Percentiles rank a stretch among this genome's conserved stretches.
These are phyloP conservation scores for Erodium moschatum DNA, from an alignment of 441 rosid species.

Conservation along the genomic window DNA sequence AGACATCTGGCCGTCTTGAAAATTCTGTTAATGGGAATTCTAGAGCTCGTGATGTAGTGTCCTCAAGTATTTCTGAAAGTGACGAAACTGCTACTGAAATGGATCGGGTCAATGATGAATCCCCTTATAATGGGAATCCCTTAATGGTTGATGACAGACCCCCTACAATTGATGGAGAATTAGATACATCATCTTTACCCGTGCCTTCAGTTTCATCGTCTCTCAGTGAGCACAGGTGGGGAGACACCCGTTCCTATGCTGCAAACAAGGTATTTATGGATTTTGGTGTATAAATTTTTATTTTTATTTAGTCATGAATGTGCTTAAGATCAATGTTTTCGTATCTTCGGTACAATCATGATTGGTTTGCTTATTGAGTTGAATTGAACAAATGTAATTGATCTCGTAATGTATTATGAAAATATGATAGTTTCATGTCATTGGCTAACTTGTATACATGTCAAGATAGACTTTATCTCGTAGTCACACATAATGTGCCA, in stretches of 20 bases:
- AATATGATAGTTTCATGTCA: background rate
- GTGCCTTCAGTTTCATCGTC: slow-evolving; percentile 41
- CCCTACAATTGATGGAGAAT: slow-evolving; percentile 38
- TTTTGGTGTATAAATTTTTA: background rate
- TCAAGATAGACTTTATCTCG: background rate
- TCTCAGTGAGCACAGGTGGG: slow-evolving; percentile 59
- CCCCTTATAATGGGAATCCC: slow-evolving; percentile 53
- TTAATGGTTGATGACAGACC: slow-evolving; percentile 41
- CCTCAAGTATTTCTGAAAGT: slow-evolving; percentile 34
- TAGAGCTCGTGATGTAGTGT: slow-evolving; percentile 20
- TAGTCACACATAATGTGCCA: background rate
- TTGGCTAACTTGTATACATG: background rate
- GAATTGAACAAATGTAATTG: background rate
- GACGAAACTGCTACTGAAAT: slow-evolving; percentile 27
- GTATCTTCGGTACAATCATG: background rate
- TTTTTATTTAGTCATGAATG: background rate
- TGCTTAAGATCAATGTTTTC: background rate
- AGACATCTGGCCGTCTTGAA: slow-evolving; percentile 32
- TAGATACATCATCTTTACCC: slow-evolving; percentile 36
- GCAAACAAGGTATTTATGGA: slow-evolving; percentile 56
- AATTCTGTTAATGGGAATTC: slow-evolving; percentile 22
- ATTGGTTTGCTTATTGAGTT: background rate
- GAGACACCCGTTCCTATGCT: slow-evolving; percentile 60
- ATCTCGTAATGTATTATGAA: background rate
- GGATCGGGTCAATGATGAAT: slow-evolving; percentile 46